Evolutionary conservation across 163 green algal genomes (phyloP).

Genomic region (Chlorella variabilis): DNA sequence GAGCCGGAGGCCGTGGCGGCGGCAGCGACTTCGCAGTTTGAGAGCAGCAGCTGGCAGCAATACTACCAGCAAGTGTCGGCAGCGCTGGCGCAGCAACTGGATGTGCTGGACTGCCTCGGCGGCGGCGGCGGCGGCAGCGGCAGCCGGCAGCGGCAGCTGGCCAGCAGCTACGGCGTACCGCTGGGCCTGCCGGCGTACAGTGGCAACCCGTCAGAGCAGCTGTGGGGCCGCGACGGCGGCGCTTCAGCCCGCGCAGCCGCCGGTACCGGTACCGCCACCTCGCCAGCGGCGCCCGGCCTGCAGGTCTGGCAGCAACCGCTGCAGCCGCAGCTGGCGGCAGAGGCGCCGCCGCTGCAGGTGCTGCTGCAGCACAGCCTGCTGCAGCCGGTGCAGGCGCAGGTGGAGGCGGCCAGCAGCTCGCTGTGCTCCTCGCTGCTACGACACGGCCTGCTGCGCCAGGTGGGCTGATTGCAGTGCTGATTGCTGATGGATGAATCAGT

Average conservation of each 20-base stretch:
- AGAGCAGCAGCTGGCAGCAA: constrained; percentile 5
- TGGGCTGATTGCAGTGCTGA: neutral
- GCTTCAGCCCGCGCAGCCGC: too few species aligned
- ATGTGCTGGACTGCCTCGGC: constrained; percentile 20
- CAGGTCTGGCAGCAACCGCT: neutral
- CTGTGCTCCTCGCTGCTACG: constrained; percentile 24
- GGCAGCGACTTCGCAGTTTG: neutral
- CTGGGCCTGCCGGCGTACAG: constrained; percentile 1
- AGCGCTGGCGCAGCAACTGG: constrained; percentile 9
- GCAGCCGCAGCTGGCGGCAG: neutral
- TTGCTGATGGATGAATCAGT: neutral
- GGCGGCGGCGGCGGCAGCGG: neutral
- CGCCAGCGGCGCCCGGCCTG: too few species aligned
- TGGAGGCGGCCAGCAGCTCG: neutral
- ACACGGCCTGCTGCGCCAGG: constrained; percentile 31
- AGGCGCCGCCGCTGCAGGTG: constrained; percentile 16
- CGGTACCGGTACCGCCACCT: too few species aligned
- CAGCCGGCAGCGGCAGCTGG: neutral
- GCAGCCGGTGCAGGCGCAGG: constrained; percentile 9
- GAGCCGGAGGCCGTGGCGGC: neutral
- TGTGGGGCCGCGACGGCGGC: neutral
- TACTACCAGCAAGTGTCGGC: constrained; percentile 8
- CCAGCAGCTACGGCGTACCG: constrained; percentile 21
- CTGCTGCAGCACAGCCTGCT: constrained; percentile 32
- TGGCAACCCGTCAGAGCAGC: neutral